Evolutionary conservation across 2,329 filamentous ascomycete species (phyloP).

Genomic region (Fusarium burgessii): DNA sequence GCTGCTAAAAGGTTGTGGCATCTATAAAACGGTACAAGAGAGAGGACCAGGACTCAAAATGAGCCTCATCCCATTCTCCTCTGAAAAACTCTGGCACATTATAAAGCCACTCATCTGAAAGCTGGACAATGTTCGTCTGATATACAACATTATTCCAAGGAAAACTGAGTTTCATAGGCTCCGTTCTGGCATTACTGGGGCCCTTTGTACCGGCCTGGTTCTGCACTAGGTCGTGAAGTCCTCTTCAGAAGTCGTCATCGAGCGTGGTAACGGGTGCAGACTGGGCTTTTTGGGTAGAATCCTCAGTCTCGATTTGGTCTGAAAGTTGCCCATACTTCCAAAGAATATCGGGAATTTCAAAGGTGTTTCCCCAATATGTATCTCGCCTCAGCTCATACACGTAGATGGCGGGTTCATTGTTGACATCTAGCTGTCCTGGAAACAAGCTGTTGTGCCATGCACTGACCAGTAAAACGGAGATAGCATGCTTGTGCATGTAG

Average conservation of each 20-base stretch:
- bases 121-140: not conserved
- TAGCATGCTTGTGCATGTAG: too few species aligned
- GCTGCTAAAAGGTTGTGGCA: too few species aligned
- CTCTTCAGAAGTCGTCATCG: not conserved
- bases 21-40: too few species aligned
- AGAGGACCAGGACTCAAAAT: too few species aligned
- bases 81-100: not conserved
- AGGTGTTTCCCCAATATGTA: not conserved
- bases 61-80: too few species aligned
- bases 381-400: not conserved
- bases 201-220: not conserved
- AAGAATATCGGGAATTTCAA: constrained; percentile 2
- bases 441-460: too few species aligned
- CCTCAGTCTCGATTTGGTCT: too few species aligned
- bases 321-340: not conserved
- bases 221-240: too few species aligned
- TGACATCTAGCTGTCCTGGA: too few species aligned
- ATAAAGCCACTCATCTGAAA: constrained; percentile 11
- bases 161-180: not conserved
- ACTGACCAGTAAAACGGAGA: too few species aligned
- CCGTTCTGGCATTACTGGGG: not conserved
- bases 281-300: not conserved
- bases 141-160: not conserved
- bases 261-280: not conserved
- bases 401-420: not conserved